Evolutionary conservation across 2,329 filamentous ascomycete genomes (phyloP), one percentile per base, ranked within the genome.

Genomic region (Diaporthe vexans): DNA sequence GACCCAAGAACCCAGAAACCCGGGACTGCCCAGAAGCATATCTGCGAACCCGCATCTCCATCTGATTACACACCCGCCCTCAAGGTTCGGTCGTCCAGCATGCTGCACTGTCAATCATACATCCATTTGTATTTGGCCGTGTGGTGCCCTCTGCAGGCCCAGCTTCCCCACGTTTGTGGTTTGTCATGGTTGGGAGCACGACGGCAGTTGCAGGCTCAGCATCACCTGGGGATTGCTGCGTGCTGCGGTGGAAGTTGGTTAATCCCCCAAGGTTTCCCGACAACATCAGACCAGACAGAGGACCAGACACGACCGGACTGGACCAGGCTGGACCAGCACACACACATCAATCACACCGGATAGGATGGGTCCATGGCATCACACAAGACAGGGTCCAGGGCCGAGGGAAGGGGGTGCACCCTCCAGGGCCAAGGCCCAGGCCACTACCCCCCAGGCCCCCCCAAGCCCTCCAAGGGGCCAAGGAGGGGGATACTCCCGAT

Each of bases 101-200:
- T 57, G 37, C 46, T 73, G 71, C 48, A 51, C 71, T 40, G 63
- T 73, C 73, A 70, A 69, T 73, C 73, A 57, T 67, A 48, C 61
- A 51, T 57, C 17, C 61, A 51, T 40, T 21, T 33, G 58, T 63
- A 63, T 40, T 63, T 63, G 11, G 46, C 21, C 29, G 24, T 26
- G 15, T 33, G 67, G 37, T 11, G 3, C 11, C 37, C 61, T 24
- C 65, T 26, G 67, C 56, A n/a, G 29, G 35, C n/a, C 17, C 13
- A 33, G 51, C n/a, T n/a, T 51, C 46, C 71, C 73, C 61, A 48
- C 48, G 63, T 65, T 24, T 37, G 35, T 70, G 70, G 61, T 17
- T 40, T 52, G 40, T 19, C 17, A 56, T 59, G 58, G 37, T 13
- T 46, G 58, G 57, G 46, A 56, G 68, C 35, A 51, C 67, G 59